Evolutionary conservation across 495 filamentous ascomycete species (phyloP).

Genomic region (Bacidia rubella): DNA sequence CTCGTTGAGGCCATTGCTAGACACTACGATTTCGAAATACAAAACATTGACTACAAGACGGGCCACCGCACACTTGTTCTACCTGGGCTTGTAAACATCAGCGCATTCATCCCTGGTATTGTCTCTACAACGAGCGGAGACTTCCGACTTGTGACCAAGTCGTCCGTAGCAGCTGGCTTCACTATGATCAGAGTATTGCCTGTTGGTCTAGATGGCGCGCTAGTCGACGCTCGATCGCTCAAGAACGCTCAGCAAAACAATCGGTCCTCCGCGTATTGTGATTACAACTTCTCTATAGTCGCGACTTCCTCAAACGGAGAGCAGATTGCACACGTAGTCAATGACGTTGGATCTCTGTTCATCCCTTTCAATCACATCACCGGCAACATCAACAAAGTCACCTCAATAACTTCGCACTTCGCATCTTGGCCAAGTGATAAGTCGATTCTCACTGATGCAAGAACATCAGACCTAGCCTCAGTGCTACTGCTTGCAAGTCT

Average conservation of each 20-base stretch:
- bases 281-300: conserved; percentile 77
- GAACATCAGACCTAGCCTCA: conserved; percentile 69
- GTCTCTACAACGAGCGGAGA: conserved; percentile 50
- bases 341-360: conserved; percentile 72
- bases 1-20: conserved; percentile 86
- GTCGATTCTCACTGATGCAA: conserved; percentile 75
- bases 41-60: conserved; percentile 76
- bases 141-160: conserved; percentile 56
- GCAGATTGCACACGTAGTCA: conserved; percentile 56
- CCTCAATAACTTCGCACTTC: conserved; percentile 70
- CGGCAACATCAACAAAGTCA: conserved; percentile 77
- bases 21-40: conserved; percentile 69
- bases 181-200: conserved; percentile 78
- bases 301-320: conserved; percentile 66
- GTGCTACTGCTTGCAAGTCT: conserved; percentile 69
- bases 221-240: conserved; percentile 58
- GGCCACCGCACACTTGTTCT: conserved; percentile 66
- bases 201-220: conserved; percentile 54
- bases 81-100: conserved; percentile 66
- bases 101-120: conserved; percentile 66
- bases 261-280: conserved; percentile 53
- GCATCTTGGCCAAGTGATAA: conserved; percentile 69
- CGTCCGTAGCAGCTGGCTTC: conserved; percentile 66
- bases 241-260: conserved; percentile 67
- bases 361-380: conserved; percentile 81